Evolutionary conservation across 345 rosid genomes (phyloP), one percentile per base, ranked within the genome.

Genomic region (Pelargonium nanum): DNA sequence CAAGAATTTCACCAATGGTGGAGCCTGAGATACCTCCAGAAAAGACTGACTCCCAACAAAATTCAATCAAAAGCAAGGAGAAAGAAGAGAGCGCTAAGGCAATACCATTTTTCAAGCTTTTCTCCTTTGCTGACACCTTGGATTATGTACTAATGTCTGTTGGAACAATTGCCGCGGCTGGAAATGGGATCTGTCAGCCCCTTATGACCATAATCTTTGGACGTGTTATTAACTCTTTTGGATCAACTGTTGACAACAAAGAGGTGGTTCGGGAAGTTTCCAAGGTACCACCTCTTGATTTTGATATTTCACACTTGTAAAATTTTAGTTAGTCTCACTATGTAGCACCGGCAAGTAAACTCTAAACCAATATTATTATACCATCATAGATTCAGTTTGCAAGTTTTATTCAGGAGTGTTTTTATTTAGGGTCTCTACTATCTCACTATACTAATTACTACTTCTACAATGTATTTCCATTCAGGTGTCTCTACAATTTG

Each of bases 401-500:
- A n/a, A n/a, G 40, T 5, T 30, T 30, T 6, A 30, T 30, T 58
- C 20, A 21, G 21, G 2, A 4, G 19, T 12, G 22, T 58, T 19
- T 25, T 34, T 6, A 28, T 72, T 72, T 20, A 58, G 71, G 55
- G 12, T 28, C 19, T 28, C 20, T 16, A 3, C 17, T 5, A 65
- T 24, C 23, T 28, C 21, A n/a, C 23, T 51, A 12, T 21, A 7
- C 25, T 16, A 21, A n/a, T 13, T 40, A 15, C 5, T 22, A 2
- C 19, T 19, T 58, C 22, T n/a, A n/a, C n/a, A n/a, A n/a, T n/a
- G 32, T 2, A 7, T 28, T 12, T 40, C 48, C 48, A 40, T 26
- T 68, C 65, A 90, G 95, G 83, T 85, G 26, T 74, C 85, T 65
- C 48, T 85, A 26, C 84, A 81, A 58, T 77, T 85, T 73, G 78